Base-by-base conservation (phyloP, 176 grass and related monocot genomes). In the Pontederia paniculata region DNA sequence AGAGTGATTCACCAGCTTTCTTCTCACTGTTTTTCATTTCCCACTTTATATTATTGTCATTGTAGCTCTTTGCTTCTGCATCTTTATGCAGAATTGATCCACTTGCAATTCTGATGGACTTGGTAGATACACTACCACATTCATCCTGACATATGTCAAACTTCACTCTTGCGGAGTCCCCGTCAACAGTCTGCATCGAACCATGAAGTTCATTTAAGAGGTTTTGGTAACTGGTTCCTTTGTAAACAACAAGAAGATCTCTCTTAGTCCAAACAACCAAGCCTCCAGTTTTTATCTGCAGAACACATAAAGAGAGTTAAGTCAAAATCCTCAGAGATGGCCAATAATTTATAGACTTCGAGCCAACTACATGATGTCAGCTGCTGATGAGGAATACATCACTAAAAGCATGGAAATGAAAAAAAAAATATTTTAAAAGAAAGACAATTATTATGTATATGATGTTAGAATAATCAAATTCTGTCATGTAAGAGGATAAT, bases 271-370 rank as follows among this genome's bases (percentile, higher is more conserved):
- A 81, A 65, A 97, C 71, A 54, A 90, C 93, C 50, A 97, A 68
- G 20, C 93, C 86, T 67, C 77, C 80, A 46, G 86, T 82, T 70
- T 97, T 97, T 72, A 71, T 65, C 93, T 97, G 69, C 42, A 13
- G 12, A 66, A 76, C 60, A 50, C 59, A 50, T 37, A 1, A 58
- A 55, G 19, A 45, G 18, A 63, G 19, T 58, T 5, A 48, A 31
- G 57, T 42, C 15, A 57, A 31, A 37, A 37, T 37, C 7, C 28
- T 37, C 28, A 37, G 7, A 37, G 28, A 37, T 37, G 28, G 28
- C 28, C 28, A 37, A 37, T 37, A 37, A 37, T 37, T 37, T 37
- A 37, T 37, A 37, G 28, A 37, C 28, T 6, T 37, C 3, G 28
- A 37, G 7, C 28, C 28, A 37, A 37, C 28, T 37, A 37, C 28